Evolutionary conservation across 495 filamentous ascomycete genomes (phyloP).

Genomic region (Neurospora tetraspora): DNA sequence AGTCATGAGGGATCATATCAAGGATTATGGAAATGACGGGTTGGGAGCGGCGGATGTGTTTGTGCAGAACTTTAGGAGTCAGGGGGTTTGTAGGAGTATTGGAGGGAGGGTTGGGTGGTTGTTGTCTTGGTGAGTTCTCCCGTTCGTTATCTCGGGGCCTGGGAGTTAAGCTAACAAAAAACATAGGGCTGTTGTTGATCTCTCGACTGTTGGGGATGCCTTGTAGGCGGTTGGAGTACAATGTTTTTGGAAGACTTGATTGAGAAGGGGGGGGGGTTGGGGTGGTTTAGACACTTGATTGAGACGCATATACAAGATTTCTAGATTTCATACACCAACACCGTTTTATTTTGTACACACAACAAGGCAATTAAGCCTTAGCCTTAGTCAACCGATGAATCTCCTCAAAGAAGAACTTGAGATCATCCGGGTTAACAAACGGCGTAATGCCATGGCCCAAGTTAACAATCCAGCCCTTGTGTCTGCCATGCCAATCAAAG

Average conservation of each 20-base stretch:
- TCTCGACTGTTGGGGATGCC: conserved; percentile 5
- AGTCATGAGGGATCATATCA: conserved; percentile 29
- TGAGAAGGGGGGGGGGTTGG: too few relatives aligned
- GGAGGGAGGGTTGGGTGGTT: conserved; percentile 28
- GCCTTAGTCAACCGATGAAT: conserved; percentile 57
- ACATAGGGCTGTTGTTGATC: conserved; percentile 10
- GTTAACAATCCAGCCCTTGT: conserved; percentile 66
- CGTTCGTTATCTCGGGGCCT: too few relatives aligned
- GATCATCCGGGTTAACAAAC: conserved; percentile 80
- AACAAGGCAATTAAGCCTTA: not conserved
- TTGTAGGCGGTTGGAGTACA: not conserved
- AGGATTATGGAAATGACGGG: conserved; percentile 27
- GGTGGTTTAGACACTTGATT: not conserved
- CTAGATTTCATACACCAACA: not conserved
- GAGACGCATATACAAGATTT: not conserved
- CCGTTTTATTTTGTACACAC: not conserved
- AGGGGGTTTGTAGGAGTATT: conserved; percentile 33
- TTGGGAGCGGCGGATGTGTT: conserved; percentile 35
- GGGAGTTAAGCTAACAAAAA: too few relatives aligned
- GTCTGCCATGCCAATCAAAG: conserved; percentile 49
- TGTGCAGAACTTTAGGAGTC: conserved; percentile 28
- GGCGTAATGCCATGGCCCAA: conserved; percentile 94
- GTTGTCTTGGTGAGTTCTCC: conserved; percentile 19
- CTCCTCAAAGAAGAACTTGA: conserved; percentile 90
- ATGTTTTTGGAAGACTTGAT: too few relatives aligned